Evolutionary conservation across 176 grass and related monocot species (phyloP), one percentile per base, ranked within the genome.

Genomic region (Coix lacrymajobi): DNA sequence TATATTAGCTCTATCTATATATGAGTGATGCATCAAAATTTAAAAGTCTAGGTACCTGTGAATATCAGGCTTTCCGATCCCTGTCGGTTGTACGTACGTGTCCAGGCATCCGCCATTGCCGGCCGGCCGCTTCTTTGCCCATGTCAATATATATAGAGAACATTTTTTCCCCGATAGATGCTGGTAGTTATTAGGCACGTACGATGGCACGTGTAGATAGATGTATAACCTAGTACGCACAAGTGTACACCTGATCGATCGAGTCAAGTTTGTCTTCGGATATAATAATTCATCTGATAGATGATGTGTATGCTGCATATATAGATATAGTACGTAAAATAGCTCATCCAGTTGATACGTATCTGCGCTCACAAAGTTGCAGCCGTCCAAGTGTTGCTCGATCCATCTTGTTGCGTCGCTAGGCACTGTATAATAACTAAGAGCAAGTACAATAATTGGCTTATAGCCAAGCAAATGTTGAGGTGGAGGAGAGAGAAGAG

Each of bases 371-470:
- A 62, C 56, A 62, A 1, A 11, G 25, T 43, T n/a, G n/a, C n/a
- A 6, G 37, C 76, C 15, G 15, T 62, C 78, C 78, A 80, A 52
- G 44, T 80, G 78, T 80, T 52, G 44, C 78, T 67, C 62, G 3
- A 34, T 80, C 11, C 30, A 28, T 4, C 62, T 34, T 0, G 56
- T 60, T 51, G 69, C 44, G 69, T 44, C 6, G 25, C 3, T 46
- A n/a, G n/a, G n/a, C n/a, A n/a, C n/a, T n/a, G n/a, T n/a, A n/a
- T n/a, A n/a, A n/a, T n/a, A n/a, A n/a, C n/a, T n/a, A n/a, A n/a
- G n/a, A n/a, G n/a, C n/a, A n/a, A n/a, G n/a, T n/a, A n/a, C n/a
- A n/a, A n/a, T n/a, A n/a, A n/a, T n/a, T n/a, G n/a, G n/a, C n/a
- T n/a, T n/a, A n/a, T n/a, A n/a, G n/a, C n/a, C n/a, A n/a, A n/a